Base-by-base conservation (phyloP, 1,284 basidiomycete species). In the Microbotryum scabiosae region DNA sequence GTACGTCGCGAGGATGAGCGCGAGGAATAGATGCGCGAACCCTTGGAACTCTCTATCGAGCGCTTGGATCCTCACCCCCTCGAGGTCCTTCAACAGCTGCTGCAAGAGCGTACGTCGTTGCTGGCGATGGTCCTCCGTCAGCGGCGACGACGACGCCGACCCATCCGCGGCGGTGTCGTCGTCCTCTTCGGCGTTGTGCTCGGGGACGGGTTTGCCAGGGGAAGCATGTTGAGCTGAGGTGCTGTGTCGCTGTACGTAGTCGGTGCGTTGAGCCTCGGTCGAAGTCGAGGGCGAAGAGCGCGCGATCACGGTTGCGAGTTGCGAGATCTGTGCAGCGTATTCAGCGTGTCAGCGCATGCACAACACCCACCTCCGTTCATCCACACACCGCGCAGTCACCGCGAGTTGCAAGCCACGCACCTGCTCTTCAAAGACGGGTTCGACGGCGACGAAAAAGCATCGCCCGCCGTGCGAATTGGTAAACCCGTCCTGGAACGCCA, bases 391-490 rank as follows among this genome's bases (percentile, higher is more conserved):
- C 26, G 26, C 26, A 3, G 6, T 28, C 26, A 28, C 26, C 26
- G 26, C 26, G 4, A 28, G 4, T 28, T 28, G 26, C n/a, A n/a
- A 28, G 26, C 26, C 3, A 28, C 30, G 30, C 30, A 59, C 66
- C 56, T 66, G 64, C 36, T 51, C 36, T 18, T 46, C 21, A 26
- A 68, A 66, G 50, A 46, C 48, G 21, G 66, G 66, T 56, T 68
- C 66, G 57, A 68, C 61, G 12, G 57, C 48, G 56, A 68, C 58
- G 36, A 68, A 68, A 62, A 43, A 68, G 57, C 64, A 63, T 28
- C 52, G 9, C 26, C 61, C 61, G 46, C 58, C 60, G 55, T 61
- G 51, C 23, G 57, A 50, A 41, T 58, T 45, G 8, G 66, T 66
- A 21, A 60, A 68, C n/a, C 56, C 56, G 64, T 65, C 62, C 44